phyloP scores from a whole-genome alignment of 306 rosid species.

The Abrus pulchellus region DNA sequence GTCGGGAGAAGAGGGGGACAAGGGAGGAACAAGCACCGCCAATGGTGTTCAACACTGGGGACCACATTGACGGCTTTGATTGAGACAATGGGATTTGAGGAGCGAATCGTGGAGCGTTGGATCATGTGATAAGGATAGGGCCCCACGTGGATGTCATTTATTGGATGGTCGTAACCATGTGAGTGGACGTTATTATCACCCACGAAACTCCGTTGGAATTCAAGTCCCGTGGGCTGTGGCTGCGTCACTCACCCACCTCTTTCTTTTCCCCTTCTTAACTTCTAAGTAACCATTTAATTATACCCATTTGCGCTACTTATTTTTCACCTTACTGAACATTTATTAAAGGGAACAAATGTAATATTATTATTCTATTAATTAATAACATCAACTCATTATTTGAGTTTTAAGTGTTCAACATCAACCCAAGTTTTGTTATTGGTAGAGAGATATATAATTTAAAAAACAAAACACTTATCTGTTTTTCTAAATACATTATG shows the following conservation, averaged over 20 bases:
- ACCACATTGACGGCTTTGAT: conserved; percentile 61
- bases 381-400: too few relatives aligned
- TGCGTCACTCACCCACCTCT: conserved; percentile 28
- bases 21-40: conserved; percentile 50
- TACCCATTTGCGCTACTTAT: not conserved
- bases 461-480: too few relatives aligned
- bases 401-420: too few relatives aligned
- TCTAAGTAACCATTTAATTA: conserved; percentile 26
- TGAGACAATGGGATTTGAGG: conserved; percentile 6
- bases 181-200: not conserved
- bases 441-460: too few relatives aligned
- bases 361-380: too few relatives aligned
- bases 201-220: conserved; percentile 11
- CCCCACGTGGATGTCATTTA: conserved; percentile 58
- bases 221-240: conserved; percentile 31
- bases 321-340: not conserved
- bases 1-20: conserved; percentile 62
- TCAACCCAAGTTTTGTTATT: too few relatives aligned
- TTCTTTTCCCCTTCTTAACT: conserved; percentile 12
- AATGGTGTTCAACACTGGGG: conserved; percentile 50
- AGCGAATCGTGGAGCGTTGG: conserved; percentile 56
- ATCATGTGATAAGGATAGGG: conserved; percentile 59
- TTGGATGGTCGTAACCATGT: conserved; percentile 59
- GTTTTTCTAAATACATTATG: too few relatives aligned
- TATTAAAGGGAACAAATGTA: not conserved